Evolutionary conservation across 2,329 filamentous ascomycete species (phyloP).

Genomic region (Fusarium decemcellulare): DNA sequence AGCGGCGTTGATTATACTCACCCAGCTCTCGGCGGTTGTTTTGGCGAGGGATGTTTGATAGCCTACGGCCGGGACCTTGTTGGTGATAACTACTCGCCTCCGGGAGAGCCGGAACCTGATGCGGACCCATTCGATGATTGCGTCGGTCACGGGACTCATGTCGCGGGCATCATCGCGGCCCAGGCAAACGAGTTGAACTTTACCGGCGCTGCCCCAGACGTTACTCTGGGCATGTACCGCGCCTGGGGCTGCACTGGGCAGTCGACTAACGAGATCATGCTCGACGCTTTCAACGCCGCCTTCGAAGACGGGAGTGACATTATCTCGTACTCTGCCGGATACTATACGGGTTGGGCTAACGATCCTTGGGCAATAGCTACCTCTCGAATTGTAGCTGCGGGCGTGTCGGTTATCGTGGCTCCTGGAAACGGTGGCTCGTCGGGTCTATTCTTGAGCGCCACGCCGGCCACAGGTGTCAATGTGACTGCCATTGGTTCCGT

Average conservation of each 20-base stretch:
- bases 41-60: slow-evolving; percentile 70
- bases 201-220: slow-evolving; percentile 67
- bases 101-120: slow-evolving; percentile 53
- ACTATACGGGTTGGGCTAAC: background rate
- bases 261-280: slow-evolving; percentile 64
- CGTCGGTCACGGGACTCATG: slow-evolving; percentile 69
- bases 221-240: slow-evolving; percentile 66
- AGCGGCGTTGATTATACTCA: slow-evolving; percentile 73
- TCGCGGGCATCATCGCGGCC: slow-evolving; percentile 72
- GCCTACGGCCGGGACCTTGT: slow-evolving; percentile 68
- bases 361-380: background rate
- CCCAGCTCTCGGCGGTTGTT: slow-evolving; percentile 72
- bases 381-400: background rate
- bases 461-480: background rate
- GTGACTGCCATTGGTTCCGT: background rate
- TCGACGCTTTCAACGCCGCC: slow-evolving; percentile 69
- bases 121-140: slow-evolving; percentile 62
- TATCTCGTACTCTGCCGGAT: slow-evolving; percentile 65
- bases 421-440: background rate
- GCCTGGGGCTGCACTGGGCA: background rate
- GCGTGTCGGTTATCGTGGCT: background rate
- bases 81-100: slow-evolving; percentile 56
- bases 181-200: slow-evolving; percentile 64
- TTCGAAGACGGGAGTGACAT: slow-evolving; percentile 68
- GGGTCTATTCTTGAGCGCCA: background rate